Conservation (phyloP, 1,284 basidiomycete species). For the Thelephora terrestris region DNA sequence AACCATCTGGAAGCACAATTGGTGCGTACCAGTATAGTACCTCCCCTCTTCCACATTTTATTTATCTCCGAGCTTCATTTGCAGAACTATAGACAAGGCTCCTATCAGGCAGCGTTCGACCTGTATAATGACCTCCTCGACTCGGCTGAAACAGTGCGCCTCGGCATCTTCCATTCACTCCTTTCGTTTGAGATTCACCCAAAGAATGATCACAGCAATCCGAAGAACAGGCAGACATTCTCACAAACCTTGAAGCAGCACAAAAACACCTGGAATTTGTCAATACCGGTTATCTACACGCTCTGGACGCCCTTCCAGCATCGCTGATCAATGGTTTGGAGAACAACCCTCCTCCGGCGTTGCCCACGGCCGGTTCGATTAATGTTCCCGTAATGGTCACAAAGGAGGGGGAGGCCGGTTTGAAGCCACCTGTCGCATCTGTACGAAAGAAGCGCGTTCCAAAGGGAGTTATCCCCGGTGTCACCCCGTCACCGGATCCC, state of each 20-base stretch:
- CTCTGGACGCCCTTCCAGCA: slow-evolving; percentile 47
- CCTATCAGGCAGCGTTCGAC: slow-evolving; percentile 61
- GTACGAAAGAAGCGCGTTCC: slow-evolving; percentile 60
- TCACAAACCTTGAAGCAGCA: slow-evolving; percentile 72
- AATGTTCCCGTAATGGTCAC: slow-evolving; percentile 19
- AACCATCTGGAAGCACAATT: slow-evolving; percentile 79
- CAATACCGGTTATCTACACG: slow-evolving; percentile 52
- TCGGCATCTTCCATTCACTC: slow-evolving; percentile 2
- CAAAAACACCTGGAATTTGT: slow-evolving; percentile 77
- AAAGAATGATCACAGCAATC: slow-evolving; percentile 40
- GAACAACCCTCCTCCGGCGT: slow-evolving; percentile 42
- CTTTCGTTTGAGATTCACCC: slow-evolving; percentile 3
- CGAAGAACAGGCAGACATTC: slow-evolving; percentile 80
- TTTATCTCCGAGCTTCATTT: neutral
- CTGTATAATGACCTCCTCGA: slow-evolving; percentile 74
- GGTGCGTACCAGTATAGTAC: slow-evolving; percentile 32
- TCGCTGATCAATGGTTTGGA: slow-evolving; percentile 46
- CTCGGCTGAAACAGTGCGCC: slow-evolving; percentile 57
- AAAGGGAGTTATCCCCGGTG: slow-evolving; percentile 58
- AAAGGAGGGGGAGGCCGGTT: slow-evolving; percentile 9
- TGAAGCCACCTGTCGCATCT: slow-evolving; percentile 32
- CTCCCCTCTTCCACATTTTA: slow-evolving; percentile 1
- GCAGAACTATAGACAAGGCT: slow-evolving; percentile 69
- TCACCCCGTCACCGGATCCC: slow-evolving; percentile 68
- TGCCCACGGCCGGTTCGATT: slow-evolving; percentile 25